A percentile compares a stretch with the other conserved stretches of the same genome.
These are phyloP conservation scores for Globisporangium orthogonon DNA, from an alignment of 352 stramenopile genomes.

Conservation along the genomic window DNA sequence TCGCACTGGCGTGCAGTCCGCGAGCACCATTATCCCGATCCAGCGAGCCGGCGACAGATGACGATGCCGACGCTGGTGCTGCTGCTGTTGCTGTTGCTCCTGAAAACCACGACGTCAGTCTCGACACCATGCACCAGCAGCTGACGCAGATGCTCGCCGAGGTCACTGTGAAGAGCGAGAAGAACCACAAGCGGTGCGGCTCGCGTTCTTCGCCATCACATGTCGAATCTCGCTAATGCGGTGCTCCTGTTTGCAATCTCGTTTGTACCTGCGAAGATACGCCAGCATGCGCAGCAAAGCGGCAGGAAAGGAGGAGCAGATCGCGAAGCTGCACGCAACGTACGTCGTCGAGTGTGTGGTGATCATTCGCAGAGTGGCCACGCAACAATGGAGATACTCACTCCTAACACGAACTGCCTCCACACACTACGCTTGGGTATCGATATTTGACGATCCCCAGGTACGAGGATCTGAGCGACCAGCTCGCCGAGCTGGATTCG, in stretches of 20 bases:
- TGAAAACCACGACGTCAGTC: neutral
- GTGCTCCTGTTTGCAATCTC: neutral
- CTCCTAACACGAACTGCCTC: neutral
- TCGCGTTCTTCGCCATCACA: neutral
- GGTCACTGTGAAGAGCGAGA: constrained; percentile 27
- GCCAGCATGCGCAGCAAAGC: constrained; percentile 21
- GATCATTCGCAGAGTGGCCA: neutral
- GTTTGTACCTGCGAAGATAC: constrained; percentile 14
- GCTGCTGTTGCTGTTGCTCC: neutral
- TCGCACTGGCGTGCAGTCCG: constrained; percentile 10
- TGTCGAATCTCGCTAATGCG: no score
- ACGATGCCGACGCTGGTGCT: constrained; percentile 6
- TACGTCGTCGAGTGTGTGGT: neutral
- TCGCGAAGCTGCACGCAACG: constrained; percentile 10
- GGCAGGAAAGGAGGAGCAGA: constrained; percentile 19
- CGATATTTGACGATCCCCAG: constrained; percentile 14
- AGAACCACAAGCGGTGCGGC: constrained; percentile 35
- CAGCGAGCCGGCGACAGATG: constrained; percentile 30
- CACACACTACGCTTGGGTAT: no score
- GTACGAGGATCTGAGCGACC: constrained; percentile 29
- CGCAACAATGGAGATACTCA: neutral
- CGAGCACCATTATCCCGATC: constrained; percentile 15
- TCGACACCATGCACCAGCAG: constrained; percentile 24
- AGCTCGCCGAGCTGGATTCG: constrained; percentile 31
- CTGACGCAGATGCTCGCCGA: constrained; percentile 28